Base-by-base conservation (phyloP, 202 grass and related monocot genomes). In the Carex sylvatica region DNA sequence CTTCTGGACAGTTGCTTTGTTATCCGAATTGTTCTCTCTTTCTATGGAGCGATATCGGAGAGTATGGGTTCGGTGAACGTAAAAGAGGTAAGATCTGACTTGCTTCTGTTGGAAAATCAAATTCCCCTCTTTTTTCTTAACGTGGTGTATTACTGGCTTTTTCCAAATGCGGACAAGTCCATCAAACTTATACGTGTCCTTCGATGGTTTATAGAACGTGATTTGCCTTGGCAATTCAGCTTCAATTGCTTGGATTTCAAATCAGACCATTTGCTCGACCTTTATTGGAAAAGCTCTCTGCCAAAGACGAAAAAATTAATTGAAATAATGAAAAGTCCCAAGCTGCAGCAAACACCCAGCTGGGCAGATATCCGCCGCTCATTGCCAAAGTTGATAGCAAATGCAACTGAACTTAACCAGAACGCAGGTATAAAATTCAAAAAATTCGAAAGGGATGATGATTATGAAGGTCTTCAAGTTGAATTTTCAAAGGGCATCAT, bases 91-190 rank as follows among this genome's bases (percentile, higher is more conserved):
- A 83, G 59, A 84, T 88, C 73, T 71, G 86, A 90, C 52, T 79
- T 93, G 16, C 51, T 93, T 67, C 76, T 93, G 35, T 65, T 93
- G 4, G 88, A 93, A 88, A 93, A 86, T 75, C 91, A 93, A 82
- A 71, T 93, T 54, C 88, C 91, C 5, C 87, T 93, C 75, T 90
- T 93, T 79, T 83, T 90, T 66, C 15, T 93, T 2, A 35, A 86
- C 13, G 31, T 42, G n/a, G 76, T 93, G 80, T 88, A 84, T 44
- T 9, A 87, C 72, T 60, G 47, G 55, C 83, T 38, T 38, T 38
- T 38, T 5, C 36, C 36, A 38, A 28, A 28, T 28, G 28, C 28
- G 28, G 28, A 28, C 28, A 28, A 28, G 28, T 28, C 28, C 28
- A 28, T 28, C 28, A 28, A 28, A 28, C 28, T 28, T 0, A 40